Evolutionary conservation across 2,329 filamentous ascomycete species (phyloP).

Genomic region (Neofusicoccum ribis): DNA sequence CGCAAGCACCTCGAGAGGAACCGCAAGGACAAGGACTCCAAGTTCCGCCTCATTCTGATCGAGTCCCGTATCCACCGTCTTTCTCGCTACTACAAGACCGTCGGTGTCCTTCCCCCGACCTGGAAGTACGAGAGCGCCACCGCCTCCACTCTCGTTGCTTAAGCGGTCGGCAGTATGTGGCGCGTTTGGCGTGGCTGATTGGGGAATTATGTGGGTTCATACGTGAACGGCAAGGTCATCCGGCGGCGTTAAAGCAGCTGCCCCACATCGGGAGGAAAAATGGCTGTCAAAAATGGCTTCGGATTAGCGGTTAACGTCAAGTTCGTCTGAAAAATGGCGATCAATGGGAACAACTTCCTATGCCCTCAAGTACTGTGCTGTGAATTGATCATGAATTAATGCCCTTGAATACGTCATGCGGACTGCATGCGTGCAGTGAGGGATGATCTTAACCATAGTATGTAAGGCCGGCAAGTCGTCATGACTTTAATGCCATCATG

Average conservation of each 20-base stretch:
- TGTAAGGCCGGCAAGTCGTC: too few species aligned
- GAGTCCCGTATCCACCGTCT: constrained; percentile 99
- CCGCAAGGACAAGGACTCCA: constrained; percentile 99
- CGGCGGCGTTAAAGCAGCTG: constrained; percentile 6
- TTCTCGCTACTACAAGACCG: constrained; percentile 99
- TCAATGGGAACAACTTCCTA: constrained; percentile 17
- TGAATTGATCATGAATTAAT: neutral
- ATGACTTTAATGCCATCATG: too few species aligned
- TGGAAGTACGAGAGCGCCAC: constrained; percentile 99
- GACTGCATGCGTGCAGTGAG: too few species aligned
- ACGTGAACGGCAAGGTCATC: neutral
- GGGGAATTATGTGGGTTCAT: constrained; percentile 15
- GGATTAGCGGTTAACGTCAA: constrained; percentile 13
- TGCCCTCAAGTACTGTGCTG: neutral
- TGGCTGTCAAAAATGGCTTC: constrained; percentile 17
- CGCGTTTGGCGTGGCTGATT: neutral
- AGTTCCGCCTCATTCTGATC: constrained; percentile 99
- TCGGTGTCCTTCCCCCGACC: constrained; percentile 78
- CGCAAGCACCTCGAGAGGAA: constrained; percentile 99
- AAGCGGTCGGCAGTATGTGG: constrained; percentile 46
- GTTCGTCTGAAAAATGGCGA: constrained; percentile 5
- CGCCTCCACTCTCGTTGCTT: constrained; percentile 89
- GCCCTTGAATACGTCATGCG: neutral
- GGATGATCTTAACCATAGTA: too few species aligned
- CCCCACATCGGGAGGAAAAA: constrained; percentile 10